A percentile compares a stretch with the other conserved stretches of the same genome.
Evolutionary conservation across 345 rosid species (phyloP).

Genomic region (Litchi chinensis): DNA sequence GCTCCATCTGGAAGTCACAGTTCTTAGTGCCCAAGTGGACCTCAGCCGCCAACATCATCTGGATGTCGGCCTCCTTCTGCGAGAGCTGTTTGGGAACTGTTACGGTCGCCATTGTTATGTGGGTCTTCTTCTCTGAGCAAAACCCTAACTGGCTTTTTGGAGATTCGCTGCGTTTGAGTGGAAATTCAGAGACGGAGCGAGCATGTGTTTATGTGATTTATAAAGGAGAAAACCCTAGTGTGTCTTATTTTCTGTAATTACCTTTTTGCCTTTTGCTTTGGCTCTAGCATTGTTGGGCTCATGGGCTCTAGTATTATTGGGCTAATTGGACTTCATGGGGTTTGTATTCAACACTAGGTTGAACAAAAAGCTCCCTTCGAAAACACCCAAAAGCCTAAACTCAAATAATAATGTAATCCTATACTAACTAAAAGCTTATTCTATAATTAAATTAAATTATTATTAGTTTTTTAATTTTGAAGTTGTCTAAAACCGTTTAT

Average conservation of each 20-base stretch:
- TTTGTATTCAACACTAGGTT: too few relatives aligned
- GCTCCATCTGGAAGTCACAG: slow-evolving; percentile 92
- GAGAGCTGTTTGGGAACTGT: slow-evolving; percentile 52
- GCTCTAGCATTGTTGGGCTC: not conserved
- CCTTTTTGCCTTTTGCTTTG: not conserved
- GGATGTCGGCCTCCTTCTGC: slow-evolving; percentile 78
- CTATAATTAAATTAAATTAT: too few relatives aligned
- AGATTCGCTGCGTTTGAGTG: not conserved
- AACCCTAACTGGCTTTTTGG: not conserved
- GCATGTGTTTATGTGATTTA: not conserved
- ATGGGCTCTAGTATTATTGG: not conserved
- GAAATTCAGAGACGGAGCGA: not conserved
- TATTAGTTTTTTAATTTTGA: too few relatives aligned
- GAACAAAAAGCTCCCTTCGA: too few relatives aligned
- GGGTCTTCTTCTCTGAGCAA: slow-evolving; percentile 16
- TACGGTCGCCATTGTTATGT: slow-evolving; percentile 33
- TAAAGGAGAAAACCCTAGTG: slow-evolving; percentile 28
- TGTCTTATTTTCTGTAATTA: not conserved
- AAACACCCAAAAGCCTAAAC: too few relatives aligned
- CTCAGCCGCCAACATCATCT: slow-evolving; percentile 89
- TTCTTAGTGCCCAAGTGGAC: slow-evolving; percentile 95
- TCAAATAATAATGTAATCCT: too few relatives aligned
- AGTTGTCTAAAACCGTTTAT: too few relatives aligned
- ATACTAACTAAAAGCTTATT: too few relatives aligned
- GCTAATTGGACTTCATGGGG: not conserved